phyloP scores from a whole-genome alignment of 345 rosid species.

The Clarkia xantiana region DNA sequence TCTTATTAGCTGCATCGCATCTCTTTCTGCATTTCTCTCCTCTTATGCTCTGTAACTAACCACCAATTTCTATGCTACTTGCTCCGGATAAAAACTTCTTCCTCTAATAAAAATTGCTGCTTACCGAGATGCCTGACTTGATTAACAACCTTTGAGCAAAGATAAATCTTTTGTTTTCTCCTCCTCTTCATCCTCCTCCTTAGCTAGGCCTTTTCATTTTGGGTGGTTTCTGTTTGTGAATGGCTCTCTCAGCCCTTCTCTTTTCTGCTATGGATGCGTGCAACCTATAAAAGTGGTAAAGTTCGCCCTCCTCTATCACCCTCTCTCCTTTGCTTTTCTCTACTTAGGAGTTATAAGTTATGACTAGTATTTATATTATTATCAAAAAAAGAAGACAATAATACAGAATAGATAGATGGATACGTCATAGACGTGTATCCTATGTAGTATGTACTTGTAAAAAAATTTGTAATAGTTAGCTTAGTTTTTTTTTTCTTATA shows the following conservation, averaged over 20 bases:
- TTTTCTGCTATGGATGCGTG: slow-evolving; percentile 49
- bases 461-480: too few species aligned
- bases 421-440: too few species aligned
- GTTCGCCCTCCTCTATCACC: slow-evolving; percentile 9
- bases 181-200: neutral
- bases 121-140: too few species aligned
- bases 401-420: too few species aligned
- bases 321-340: slow-evolving; percentile 5
- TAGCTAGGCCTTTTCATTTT: too few species aligned
- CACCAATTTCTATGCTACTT: neutral
- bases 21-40: slow-evolving; percentile 8
- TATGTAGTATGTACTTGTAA: too few species aligned
- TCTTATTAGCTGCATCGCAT: slow-evolving; percentile 1
- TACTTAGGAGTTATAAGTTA: too few species aligned
- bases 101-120: too few species aligned
- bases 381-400: too few species aligned
- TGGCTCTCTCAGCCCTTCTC: slow-evolving; percentile 6
- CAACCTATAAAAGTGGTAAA: slow-evolving; percentile 42
- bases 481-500: too few species aligned
- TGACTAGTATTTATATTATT: too few species aligned
- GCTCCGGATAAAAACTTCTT: neutral
- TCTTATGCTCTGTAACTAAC: too few species aligned
- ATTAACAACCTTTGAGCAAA: slow-evolving; percentile 1
- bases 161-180: neutral
- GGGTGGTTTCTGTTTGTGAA: neutral